Evolutionary conservation across 306 rosid genomes (phyloP), one percentile per base, ranked within the genome.

Genomic region (Benincasa hispida): DNA sequence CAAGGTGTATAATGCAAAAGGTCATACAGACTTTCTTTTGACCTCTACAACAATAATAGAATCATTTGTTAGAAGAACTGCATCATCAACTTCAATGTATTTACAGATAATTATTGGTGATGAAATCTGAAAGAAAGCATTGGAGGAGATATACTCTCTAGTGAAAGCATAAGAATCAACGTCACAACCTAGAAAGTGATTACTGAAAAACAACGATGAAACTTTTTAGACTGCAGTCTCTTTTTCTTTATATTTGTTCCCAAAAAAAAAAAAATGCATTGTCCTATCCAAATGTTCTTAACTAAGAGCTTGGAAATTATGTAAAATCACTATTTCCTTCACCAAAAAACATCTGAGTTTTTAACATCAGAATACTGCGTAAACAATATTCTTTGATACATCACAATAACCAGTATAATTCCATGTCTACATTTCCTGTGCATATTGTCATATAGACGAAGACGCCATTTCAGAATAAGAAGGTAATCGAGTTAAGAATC

Each of bases 1-100:
- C 77, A 32, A 92, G 79, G 88, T 94, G 97, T 54, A 92, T 83
- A 72, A 87, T 50, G 82, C 92, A 92, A 87, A 90, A 94, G 67
- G 88, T 50, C 82, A 90, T 60, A 70, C 93, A 87, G 61, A 83
- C 80, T 87, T 90, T 90, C 91, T 86, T 90, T 74, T 87, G 97
- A 77, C 97, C 97, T 76, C 99, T 94, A 81, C 78, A 84, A 67
- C 77, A 51, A 79, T 25, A 45, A 45, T 24, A 69, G 25, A 69
- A 69, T 45, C 75, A 69, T 24, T 47, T 69, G 25, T 69, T 47
- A 69, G 75, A 69, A 15, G 21, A 69, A 37, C 30, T 13, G 10
- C 34, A 68, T 68, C 68, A 61, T 61, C 34, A 6, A 24, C 37
- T 22, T 42, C 37, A 42, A 22, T 1, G 55, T 25, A 42, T 24